Evolutionary conservation across 345 rosid genomes (phyloP), one percentile per base, ranked within the genome.

Genomic region (Cardamine occulta): DNA sequence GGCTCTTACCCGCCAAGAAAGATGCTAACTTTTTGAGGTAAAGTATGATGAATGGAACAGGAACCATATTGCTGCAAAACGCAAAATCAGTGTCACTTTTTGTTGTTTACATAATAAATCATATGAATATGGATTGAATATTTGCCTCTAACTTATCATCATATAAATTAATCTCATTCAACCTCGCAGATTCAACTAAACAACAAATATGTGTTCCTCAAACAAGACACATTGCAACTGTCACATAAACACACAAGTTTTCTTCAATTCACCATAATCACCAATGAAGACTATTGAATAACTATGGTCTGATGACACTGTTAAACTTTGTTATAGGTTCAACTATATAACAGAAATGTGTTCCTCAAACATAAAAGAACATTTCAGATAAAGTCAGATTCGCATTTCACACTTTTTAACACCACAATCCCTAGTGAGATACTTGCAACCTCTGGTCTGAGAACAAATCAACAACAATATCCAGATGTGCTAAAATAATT

Each of bases 21-120:
- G 88, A 78, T 6, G 94, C 89, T 37, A 93, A 44, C 72, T 63
- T 86, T 86, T 89, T 89, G 69, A 89, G 81, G 80, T 86, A 85
- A 37, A 93, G 93, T 76, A 93, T 63, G 48, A 93, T 91, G 79
- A 89, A 87, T 14, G 98, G 98, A 65, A 93, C 97, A 9, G 97
- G 98, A 81, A 91, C 86, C 98, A 93, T 91, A 70, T 93, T 93
- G 81, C 97, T 93, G 82, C 83, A 81, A 70, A 51, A 35, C n/a
- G 8, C 66, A 21, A 39, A 56, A 39, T 31, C 23, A 70, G 5
- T 2, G 44, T 57, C 66, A 64, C 55, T 44, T 63, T 19, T 45
- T 45, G 1, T 47, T 47, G 34, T 61, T 63, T 49, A 70, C 6
- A 52, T 28, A 44, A 76, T 17, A 34, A 74, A 11, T 26, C 26